A percentile compares a stretch with the other conserved stretches of the same genome.
These are phyloP conservation scores for Tulasnella sp. DNA, from an alignment of 768 basidiomycete genomes.

Conservation along the genomic window DNA sequence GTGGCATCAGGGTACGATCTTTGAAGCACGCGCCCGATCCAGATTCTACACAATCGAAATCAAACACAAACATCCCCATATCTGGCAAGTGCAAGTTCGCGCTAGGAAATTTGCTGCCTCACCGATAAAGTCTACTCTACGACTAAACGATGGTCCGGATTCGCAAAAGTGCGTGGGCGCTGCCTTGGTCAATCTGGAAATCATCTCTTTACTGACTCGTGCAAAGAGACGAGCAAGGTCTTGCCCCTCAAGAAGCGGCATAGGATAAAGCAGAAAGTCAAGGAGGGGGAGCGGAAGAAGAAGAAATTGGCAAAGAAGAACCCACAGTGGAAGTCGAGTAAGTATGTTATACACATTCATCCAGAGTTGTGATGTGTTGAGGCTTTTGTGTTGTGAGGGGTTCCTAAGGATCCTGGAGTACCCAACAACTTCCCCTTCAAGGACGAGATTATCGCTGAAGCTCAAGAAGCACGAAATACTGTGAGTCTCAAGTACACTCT, in stretches of 20 bases:
- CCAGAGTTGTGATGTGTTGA: background rate
- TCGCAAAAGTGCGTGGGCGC: slow-evolving; percentile 43
- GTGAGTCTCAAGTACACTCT: slow-evolving; percentile 32
- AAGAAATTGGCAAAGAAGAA: slow-evolving; percentile 67
- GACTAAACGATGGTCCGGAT: slow-evolving; percentile 45
- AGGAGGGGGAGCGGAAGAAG: slow-evolving; percentile 64
- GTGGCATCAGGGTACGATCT: too few relatives aligned
- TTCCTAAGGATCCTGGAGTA: slow-evolving; percentile 83
- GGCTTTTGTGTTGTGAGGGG: slow-evolving; percentile 34
- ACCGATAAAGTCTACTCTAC: background rate
- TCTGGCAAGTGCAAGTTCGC: too few relatives aligned
- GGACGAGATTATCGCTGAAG: slow-evolving; percentile 84
- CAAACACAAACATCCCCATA: too few relatives aligned
- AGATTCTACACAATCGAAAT: too few relatives aligned
- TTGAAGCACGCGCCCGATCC: too few relatives aligned
- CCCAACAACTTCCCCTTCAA: slow-evolving; percentile 91
- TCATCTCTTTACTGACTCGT: background rate
- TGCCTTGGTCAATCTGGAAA: background rate
- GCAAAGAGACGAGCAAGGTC: slow-evolving; percentile 71
- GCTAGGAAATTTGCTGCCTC: slow-evolving; percentile 10
- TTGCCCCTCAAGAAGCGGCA: slow-evolving; percentile 57
- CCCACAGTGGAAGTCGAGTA: slow-evolving; percentile 80
- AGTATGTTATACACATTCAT: slow-evolving; percentile 24
- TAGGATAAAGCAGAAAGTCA: slow-evolving; percentile 60
- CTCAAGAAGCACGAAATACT: slow-evolving; percentile 64